Percentiles rank a stretch among this genome's conserved stretches.
phyloP scores from a whole-genome alignment of 2,329 filamentous ascomycete species.

The Talaromyces sp. region DNA sequence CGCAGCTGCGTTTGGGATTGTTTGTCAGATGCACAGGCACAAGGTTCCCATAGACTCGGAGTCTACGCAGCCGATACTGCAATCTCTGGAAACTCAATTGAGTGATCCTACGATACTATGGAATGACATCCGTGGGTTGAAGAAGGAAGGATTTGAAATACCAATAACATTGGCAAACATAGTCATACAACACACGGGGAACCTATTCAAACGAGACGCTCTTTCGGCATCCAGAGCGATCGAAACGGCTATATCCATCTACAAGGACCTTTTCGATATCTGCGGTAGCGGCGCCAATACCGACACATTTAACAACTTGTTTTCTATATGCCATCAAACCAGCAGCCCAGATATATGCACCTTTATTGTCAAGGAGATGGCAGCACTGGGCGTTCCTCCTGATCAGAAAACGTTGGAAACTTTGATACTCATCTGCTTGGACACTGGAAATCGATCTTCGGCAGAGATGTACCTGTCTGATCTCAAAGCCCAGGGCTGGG shows the following conservation, averaged over 20 bases:
- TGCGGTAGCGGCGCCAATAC: slow-evolving; percentile 45
- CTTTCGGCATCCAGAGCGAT: slow-evolving; percentile 32
- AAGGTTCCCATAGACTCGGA: slow-evolving; percentile 57
- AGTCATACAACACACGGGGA: slow-evolving; percentile 54
- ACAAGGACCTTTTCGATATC: slow-evolving; percentile 59
- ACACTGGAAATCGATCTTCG: slow-evolving; percentile 36
- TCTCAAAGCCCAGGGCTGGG: slow-evolving; percentile 32
- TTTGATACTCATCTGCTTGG: slow-evolving; percentile 58
- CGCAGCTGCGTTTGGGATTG: slow-evolving; percentile 63
- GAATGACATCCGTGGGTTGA: slow-evolving; percentile 56
- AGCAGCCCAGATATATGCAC: slow-evolving; percentile 56
- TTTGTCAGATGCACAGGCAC: slow-evolving; percentile 71
- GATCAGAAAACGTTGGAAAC: slow-evolving; percentile 62
- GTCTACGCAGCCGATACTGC: slow-evolving; percentile 64
- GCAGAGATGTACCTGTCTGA: slow-evolving; percentile 42
- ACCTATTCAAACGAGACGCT: slow-evolving; percentile 34
- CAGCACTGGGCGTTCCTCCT: slow-evolving; percentile 54
- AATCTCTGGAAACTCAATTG: slow-evolving; percentile 52
- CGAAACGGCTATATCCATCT: slow-evolving; percentile 56
- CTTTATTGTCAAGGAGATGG: slow-evolving; percentile 63
- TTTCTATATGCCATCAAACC: slow-evolving; percentile 50
- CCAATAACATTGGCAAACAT: slow-evolving; percentile 49
- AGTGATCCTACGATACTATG: slow-evolving; percentile 55
- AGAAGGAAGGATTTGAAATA: slow-evolving; percentile 47
- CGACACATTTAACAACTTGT: slow-evolving; percentile 60